Base-by-base conservation (phyloP, 371 early-diverging fungal genomes). In the Parasitella parasitica region DNA sequence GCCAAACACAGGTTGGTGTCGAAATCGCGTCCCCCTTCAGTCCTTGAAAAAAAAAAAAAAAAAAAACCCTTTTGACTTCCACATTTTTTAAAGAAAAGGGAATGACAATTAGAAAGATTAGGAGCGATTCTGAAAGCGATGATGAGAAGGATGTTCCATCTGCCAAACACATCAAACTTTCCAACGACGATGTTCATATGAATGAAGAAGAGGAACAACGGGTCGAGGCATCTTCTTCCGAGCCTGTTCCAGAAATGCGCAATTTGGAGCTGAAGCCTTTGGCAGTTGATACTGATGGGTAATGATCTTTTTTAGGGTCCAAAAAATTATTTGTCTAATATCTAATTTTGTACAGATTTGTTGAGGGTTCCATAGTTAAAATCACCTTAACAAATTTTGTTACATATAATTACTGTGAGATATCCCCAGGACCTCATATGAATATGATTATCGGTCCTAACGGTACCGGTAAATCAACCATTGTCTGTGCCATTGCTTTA, bases 361-460 rank as follows among this genome's bases (percentile, higher is more conserved):
- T 85, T 11, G 76, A 85, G 54, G 94, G 94, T 0, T 78, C 91
- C 0, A 95, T 97, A 46, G 82, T 91, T 6, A 85, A 89, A 39
- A 90, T 97, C 20, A 76, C 82, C 13, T 77, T 97, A 30, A 83
- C 73, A 18, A 91, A 94, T 74, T 98, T 98, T 78, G 91, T 97
- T 26, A 97, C 97, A 0, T 98, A 98, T 75, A 91, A 94, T 62
- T 76, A 78, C 20, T 91, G 90, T 61, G 91, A 94, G 53, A 87
- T 95, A 55, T 68, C 57, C 9, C 97, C 97, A 2, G 97, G 97
- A 0, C 96, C 97, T 0, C 84, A 94, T 63, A 80, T 98, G 72
- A 98, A 98, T 75, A 97, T 98, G 97, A 93, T 98, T 38, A 92
- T 97, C 41, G 97, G 95, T 4, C 96, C 97, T 3, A 97, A 96